Evolutionary conservation across 495 filamentous ascomycete genomes (phyloP).

Genomic region (Sordaria brevicollis): DNA sequence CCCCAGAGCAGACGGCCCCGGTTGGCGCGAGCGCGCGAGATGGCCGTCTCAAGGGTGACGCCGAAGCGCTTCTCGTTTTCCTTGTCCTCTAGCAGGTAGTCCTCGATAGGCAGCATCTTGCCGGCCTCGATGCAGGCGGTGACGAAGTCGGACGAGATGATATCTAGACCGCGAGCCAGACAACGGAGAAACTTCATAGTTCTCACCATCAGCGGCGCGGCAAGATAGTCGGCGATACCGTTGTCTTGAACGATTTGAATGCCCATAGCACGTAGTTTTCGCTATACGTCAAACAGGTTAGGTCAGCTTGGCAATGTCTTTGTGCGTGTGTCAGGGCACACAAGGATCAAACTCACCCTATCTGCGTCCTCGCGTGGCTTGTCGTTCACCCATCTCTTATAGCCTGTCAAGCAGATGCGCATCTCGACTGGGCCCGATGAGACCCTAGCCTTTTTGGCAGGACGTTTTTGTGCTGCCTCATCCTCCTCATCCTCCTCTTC

Average conservation of each 20-base stretch:
- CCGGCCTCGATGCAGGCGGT: slow-evolving; percentile 56
- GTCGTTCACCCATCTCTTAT: slow-evolving; percentile 61
- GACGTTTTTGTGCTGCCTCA: slow-evolving; percentile 34
- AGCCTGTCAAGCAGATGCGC: slow-evolving; percentile 68
- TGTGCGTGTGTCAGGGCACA: not conserved
- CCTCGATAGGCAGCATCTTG: slow-evolving; percentile 43
- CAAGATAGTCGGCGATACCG: slow-evolving; percentile 70
- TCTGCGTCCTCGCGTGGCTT: slow-evolving; percentile 64
- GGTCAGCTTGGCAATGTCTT: slow-evolving; percentile 16
- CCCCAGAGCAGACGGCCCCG: slow-evolving; percentile 60
- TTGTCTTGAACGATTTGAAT: slow-evolving; percentile 69
- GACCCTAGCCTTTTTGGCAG: slow-evolving; percentile 53
- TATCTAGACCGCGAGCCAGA: slow-evolving; percentile 62
- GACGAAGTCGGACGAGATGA: slow-evolving; percentile 71
- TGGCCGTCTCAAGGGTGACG: slow-evolving; percentile 54
- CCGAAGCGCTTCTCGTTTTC: slow-evolving; percentile 59
- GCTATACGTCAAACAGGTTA: slow-evolving; percentile 44
- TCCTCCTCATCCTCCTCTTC: slow-evolving; percentile 32
- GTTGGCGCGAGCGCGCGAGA: slow-evolving; percentile 62
- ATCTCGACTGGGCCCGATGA: slow-evolving; percentile 48
- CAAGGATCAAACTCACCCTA: slow-evolving; percentile 49
- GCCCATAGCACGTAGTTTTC: slow-evolving; percentile 72
- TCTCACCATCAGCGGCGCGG: slow-evolving; percentile 73
- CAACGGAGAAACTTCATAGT: slow-evolving; percentile 90
- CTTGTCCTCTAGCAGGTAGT: slow-evolving; percentile 58